Evolutionary conservation across 805 yeast genomes (phyloP).

Genomic region (Zygotorulaspora danielsina): DNA sequence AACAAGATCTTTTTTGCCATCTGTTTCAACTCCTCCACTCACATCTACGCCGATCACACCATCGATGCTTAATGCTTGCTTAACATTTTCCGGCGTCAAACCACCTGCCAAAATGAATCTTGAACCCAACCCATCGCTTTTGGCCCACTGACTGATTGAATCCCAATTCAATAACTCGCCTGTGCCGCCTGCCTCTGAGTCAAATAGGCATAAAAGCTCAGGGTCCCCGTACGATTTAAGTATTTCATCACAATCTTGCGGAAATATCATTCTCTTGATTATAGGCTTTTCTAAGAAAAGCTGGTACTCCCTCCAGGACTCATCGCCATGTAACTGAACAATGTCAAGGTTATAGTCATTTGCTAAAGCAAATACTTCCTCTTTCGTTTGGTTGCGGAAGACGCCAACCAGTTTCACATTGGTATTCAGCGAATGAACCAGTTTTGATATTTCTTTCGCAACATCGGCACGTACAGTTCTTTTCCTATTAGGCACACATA

Average conservation of each 20-base stretch:
- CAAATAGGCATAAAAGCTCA: constrained; percentile 58
- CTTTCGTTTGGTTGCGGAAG: constrained; percentile 73
- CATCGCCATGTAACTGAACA: constrained; percentile 85
- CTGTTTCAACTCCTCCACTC: constrained; percentile 87
- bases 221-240: constrained; percentile 5
- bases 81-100: constrained; percentile 68
- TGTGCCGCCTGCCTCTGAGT: constrained; percentile 89
- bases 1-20: constrained; percentile 63
- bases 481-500: constrained; percentile 75
- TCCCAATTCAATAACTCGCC: constrained; percentile 80
- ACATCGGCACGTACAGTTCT: constrained; percentile 55
- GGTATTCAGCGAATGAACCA: constrained; percentile 36
- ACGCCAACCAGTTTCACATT: constrained; percentile 87
- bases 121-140: constrained; percentile 29
- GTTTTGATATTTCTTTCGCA: constrained; percentile 45
- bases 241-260: constrained; percentile 46
- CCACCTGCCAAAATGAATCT: constrained; percentile 85
- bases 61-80: constrained; percentile 42
- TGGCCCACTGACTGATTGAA: constrained; percentile 39
- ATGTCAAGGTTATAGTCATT: constrained; percentile 56
- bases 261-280: constrained; percentile 63
- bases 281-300: constrained; percentile 48
- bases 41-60: constrained; percentile 92
- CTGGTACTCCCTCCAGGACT: constrained; percentile 38
- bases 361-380: constrained; percentile 47